Evolutionary conservation across 1,284 basidiomycete species (phyloP), one percentile per base, ranked within the genome.

Genomic region (Fomes fomentarius): DNA sequence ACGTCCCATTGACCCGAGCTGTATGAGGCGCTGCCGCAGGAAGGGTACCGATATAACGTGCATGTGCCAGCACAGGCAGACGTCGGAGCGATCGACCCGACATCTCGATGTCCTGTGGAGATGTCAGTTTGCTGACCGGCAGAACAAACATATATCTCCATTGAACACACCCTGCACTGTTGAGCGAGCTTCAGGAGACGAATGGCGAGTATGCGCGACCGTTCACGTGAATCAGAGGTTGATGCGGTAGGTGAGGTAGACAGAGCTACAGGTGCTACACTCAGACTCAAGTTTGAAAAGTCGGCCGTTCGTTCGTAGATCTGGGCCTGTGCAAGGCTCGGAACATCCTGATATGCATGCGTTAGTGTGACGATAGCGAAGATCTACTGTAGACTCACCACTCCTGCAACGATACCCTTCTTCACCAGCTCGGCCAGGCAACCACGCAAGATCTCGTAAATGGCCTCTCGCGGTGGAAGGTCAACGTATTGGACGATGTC

Each of bases 401-500:
- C 66, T 21, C 76, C 66, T 34, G 76, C 71, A 33, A 98, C 79
- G 38, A 99, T 84, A 0, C 87, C 84, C 52, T 84, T 88, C 22
- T 74, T 70, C 63, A 93, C 81, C 48, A 99, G 84, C 69, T 98
- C 96, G 14, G 76, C 70, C 12, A 98, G 74, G 67, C 92, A 96
- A 4, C 85, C 87, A 9, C 86, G 79, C n/a, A 99, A 74, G 58
- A 99, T 98, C 72, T 93, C 93, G 72, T 98, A 98, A 47, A 98
- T 84, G 0, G 96, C 96, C 63, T 95, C 87, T 4, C 88, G 81
- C 4, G 94, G 87, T 1, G 96, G 96, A 6, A 94, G 80, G 55
- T 95, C 95, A 33, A 98, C 83, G 66, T 94, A 97, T 77, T 98
- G 95, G 42, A 96, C 87, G 54, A 99, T 94, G 67, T 99, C 97